Conservation (phyloP, 306 rosid genomes). For the Senna tora region DNA sequence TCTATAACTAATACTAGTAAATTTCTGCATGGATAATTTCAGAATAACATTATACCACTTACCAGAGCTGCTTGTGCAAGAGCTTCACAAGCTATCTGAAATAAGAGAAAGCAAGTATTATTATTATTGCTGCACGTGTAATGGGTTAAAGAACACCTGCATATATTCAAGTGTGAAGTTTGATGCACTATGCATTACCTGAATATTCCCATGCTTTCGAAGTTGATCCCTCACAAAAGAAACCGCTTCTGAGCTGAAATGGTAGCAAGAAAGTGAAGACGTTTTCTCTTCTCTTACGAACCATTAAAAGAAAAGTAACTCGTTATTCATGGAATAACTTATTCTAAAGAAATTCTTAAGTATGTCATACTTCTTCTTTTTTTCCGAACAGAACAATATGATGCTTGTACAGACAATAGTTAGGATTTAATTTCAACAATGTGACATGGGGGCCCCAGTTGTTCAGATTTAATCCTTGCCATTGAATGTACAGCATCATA, state of each 20-base stretch:
- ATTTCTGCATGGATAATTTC: neutral
- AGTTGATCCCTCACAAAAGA: conserved; percentile 80
- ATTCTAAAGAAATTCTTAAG: no score
- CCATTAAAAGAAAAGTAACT: conserved; percentile 18
- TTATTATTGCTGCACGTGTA: conserved; percentile 16
- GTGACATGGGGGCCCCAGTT: no score
- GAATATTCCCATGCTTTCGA: conserved; percentile 82
- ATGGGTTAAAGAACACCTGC: conserved; percentile 4
- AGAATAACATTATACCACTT: conserved; percentile 46
- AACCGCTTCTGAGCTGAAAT: conserved; percentile 90
- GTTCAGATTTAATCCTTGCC: no score
- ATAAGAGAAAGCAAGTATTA: conserved; percentile 36
- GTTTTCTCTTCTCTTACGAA: conserved; percentile 27
- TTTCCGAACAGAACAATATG: no score
- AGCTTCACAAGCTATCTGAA: conserved; percentile 87
- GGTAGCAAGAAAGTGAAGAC: conserved; percentile 37
- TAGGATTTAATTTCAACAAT: no score
- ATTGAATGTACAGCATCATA: no score
- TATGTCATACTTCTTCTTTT: no score
- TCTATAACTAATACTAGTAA: conserved; percentile 18
- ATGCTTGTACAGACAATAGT: no score
- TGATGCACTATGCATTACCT: conserved; percentile 52
- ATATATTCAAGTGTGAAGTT: neutral
- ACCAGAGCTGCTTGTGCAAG: conserved; percentile 95
- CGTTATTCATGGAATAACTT: conserved; percentile 1